Evolutionary conservation across 2,329 filamentous ascomycete species (phyloP).

Genomic region (Shiraia bambusicola): DNA sequence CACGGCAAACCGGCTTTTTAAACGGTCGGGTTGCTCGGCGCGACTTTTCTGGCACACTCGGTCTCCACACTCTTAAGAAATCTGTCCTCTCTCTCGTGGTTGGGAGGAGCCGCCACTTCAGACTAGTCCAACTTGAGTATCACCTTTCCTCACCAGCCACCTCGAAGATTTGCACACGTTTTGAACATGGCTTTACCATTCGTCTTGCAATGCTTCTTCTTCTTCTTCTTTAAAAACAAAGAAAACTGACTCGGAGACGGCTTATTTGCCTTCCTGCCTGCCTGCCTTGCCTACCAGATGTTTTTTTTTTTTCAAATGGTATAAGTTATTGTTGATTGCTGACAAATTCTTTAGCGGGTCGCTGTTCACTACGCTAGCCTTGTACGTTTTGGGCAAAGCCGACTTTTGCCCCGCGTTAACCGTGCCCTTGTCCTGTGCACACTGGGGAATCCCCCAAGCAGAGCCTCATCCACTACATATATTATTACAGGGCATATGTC

Average conservation of each 20-base stretch:
- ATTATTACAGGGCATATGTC: no score
- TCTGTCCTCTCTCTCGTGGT: slow-evolving; percentile 26
- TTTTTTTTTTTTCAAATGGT: no score
- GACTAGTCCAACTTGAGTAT: background rate
- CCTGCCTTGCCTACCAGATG: background rate
- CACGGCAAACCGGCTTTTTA: slow-evolving; percentile 2
- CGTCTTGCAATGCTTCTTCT: slow-evolving; percentile 1
- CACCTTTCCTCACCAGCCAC: background rate
- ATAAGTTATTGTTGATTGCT: background rate
- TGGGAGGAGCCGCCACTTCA: slow-evolving; percentile 3
- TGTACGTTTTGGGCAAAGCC: background rate
- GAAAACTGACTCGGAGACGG: no score
- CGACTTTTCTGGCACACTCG: slow-evolving; percentile 11
- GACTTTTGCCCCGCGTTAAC: slow-evolving; percentile 5
- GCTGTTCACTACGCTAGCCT: background rate
- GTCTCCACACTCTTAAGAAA: slow-evolving; percentile 20
- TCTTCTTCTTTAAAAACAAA: no score
- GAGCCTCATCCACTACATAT: no score
- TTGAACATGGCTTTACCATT: slow-evolving; percentile 4
- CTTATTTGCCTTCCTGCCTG: background rate
- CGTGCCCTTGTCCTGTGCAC: background rate
- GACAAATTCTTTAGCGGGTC: background rate
- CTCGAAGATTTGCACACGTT: slow-evolving; percentile 8
- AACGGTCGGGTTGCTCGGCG: slow-evolving; percentile 1
- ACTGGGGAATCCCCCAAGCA: no score